Evolutionary conservation across 192 early-diverging fungal species (phyloP), one percentile per base, ranked within the genome.

Genomic region (Umbelopsis isabellina): DNA sequence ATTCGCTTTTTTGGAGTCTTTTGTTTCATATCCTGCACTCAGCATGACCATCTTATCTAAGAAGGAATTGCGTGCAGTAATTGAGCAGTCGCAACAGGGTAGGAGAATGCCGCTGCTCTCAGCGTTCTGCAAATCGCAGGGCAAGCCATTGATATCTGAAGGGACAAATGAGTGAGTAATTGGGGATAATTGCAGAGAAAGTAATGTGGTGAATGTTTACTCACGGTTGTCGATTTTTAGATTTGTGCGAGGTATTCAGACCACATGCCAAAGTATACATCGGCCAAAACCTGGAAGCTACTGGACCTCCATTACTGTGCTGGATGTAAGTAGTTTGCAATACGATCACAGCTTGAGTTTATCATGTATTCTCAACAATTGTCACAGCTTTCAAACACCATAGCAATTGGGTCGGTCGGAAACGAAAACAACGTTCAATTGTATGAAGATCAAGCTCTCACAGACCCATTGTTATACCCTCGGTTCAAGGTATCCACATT

Each of bases 291-390:
- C 21, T 20, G 22, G 41, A 13, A 45, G 46, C 18, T 73, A 73
- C 46, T 49, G 66, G 49, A 73, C 72, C 3, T 67, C 66, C 15
- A 45, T 73, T 50, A 45, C 72, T 37, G 8, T 73, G 3, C 50
- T 49, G 6, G 49, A 46, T 21, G 72, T 65, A 27, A 35, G 51
- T 55, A 25, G 7, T 55, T 15, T 25, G 23, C 22, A 3, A 2
- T 21, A 30, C 27, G 7, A 11, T 27, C 2, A 52, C 9, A 12
- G 25, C 52, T 33, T 27, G 22, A 1, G 0, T 27, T 55, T 6
- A 55, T 22, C 48, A 13, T 21, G 1, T 21, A 5, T 49, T 3
- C 48, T 49, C 12, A 49, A 16, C 20, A 10, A 11, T 5, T 20
- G 9, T 41, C 48, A 6, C 5, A 61, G 55, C 33, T 25, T n/a